A percentile compares a stretch with the other conserved stretches of the same genome.
These are phyloP conservation scores for Sergeia podlipaevii DNA, from an alignment of 208 protist species.

Conservation along the genomic window DNA sequence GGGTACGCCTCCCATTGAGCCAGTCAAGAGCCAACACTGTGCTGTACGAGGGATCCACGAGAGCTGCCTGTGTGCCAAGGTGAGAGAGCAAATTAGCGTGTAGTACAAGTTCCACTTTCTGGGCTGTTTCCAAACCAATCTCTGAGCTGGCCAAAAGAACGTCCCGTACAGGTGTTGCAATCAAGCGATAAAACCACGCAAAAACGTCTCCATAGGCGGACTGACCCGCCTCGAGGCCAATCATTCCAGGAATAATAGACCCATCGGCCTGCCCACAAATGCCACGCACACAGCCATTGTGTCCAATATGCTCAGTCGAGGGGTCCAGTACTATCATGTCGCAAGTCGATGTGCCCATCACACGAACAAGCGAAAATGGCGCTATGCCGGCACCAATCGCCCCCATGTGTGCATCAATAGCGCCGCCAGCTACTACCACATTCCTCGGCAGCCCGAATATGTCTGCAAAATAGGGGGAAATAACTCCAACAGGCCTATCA, in stretches of 20 bases:
- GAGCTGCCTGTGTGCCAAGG: slow-evolving; percentile 21
- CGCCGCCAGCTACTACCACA: slow-evolving; percentile 47
- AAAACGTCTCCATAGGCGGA: slow-evolving; percentile 60
- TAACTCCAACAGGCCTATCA: slow-evolving; percentile 38
- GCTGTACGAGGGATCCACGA: slow-evolving; percentile 12
- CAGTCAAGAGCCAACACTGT: slow-evolving; percentile 44
- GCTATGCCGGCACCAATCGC: slow-evolving; percentile 48
- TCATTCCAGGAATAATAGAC: slow-evolving; percentile 42
- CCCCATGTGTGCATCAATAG: slow-evolving; percentile 52
- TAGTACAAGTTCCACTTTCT: slow-evolving; percentile 20
- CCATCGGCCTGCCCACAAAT: slow-evolving; percentile 63
- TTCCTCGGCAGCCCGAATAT: slow-evolving; percentile 26
- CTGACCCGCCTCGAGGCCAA: slow-evolving; percentile 55
- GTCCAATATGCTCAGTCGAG: too few species aligned
- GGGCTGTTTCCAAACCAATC: neutral
- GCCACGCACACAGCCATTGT: slow-evolving; percentile 21
- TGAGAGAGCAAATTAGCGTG: slow-evolving; percentile 20
- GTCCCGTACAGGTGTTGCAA: slow-evolving; percentile 22
- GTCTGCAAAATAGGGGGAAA: slow-evolving; percentile 31
- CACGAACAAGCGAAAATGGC: slow-evolving; percentile 37
- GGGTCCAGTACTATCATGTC: slow-evolving; percentile 57
- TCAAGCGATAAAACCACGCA: slow-evolving; percentile 48
- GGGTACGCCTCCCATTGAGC: slow-evolving; percentile 63
- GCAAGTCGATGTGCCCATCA: slow-evolving; percentile 69
- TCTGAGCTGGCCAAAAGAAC: neutral